Percentiles rank a stretch among this genome's conserved stretches.
Evolutionary conservation across 1,139 yeast genomes (phyloP).

Genomic region (Scheffersomyces illinoinensis): DNA sequence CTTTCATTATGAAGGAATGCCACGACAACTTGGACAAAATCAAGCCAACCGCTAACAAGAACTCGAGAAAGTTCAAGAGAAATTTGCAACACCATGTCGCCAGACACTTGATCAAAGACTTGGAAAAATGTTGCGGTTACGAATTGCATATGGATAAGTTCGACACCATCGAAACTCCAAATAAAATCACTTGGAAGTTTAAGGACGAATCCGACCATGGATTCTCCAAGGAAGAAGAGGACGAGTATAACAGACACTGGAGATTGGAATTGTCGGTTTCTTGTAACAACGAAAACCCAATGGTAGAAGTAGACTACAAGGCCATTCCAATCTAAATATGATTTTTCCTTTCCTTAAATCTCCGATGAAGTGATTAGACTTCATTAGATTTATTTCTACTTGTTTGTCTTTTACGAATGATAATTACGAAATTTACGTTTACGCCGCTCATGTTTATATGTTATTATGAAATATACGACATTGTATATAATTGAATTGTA

Average conservation of each 20-base stretch:
- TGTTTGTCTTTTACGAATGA: background rate
- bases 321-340: conserved; percentile 34
- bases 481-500: background rate
- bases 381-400: background rate
- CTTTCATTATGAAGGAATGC: conserved; percentile 66
- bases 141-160: conserved; percentile 54
- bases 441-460: conserved; percentile 3
- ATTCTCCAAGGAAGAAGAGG: conserved; percentile 48
- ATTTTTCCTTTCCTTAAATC: conserved; percentile 1
- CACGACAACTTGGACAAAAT: conserved; percentile 72
- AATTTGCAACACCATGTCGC: conserved; percentile 75
- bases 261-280: conserved; percentile 56
- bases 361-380: background rate
- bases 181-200: conserved; percentile 49
- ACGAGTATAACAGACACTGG: conserved; percentile 52
- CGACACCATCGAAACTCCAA: conserved; percentile 48
- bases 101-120: conserved; percentile 68
- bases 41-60: conserved; percentile 71
- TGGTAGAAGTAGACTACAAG: conserved; percentile 59
- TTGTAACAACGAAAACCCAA: conserved; percentile 60
- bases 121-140: conserved; percentile 61
- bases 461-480: conserved; percentile 1
- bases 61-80: conserved; percentile 70
- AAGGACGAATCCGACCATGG: conserved; percentile 57
- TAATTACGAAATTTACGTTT: conserved; percentile 1